Percentiles rank a stretch among this genome's conserved stretches.
These are phyloP conservation scores for Thelephora aurantiotincta DNA, from an alignment of 768 basidiomycete species.

Conservation along the genomic window DNA sequence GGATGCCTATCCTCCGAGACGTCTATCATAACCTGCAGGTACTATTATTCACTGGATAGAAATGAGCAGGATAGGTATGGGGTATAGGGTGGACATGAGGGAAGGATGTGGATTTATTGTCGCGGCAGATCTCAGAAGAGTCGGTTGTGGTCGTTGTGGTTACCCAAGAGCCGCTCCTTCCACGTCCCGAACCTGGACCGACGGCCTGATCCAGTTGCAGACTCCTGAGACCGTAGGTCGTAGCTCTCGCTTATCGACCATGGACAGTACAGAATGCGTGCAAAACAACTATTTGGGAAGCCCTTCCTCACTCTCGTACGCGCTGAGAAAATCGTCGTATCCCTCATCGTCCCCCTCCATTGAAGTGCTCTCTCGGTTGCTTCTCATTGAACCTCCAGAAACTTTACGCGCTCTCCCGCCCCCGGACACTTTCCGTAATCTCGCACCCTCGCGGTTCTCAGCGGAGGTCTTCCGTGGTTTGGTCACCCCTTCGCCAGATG, in stretches of 20 bases:
- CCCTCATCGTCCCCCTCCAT: conserved; percentile 69
- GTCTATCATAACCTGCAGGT: conserved; percentile 51
- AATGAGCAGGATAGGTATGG: not conserved
- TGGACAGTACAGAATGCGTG: not conserved
- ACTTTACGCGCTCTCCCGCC: conserved; percentile 24
- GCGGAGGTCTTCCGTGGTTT: conserved; percentile 12
- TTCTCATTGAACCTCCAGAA: conserved; percentile 12
- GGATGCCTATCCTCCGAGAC: conserved; percentile 40
- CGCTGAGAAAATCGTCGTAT: conserved; percentile 65
- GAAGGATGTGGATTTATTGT: not conserved
- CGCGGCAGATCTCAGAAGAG: too few species aligned
- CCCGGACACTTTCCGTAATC: conserved; percentile 30
- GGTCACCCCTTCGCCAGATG: conserved; percentile 17
- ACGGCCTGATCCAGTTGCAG: too few species aligned
- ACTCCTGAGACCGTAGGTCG: too few species aligned
- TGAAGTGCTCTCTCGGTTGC: conserved; percentile 44
- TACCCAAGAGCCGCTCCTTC: too few species aligned
- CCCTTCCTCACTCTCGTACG: conserved; percentile 64
- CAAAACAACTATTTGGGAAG: not conserved
- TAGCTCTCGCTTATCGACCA: too few species aligned
- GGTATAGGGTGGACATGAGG: not conserved
- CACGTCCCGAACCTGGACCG: too few species aligned
- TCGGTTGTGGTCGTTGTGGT: too few species aligned
- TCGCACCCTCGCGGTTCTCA: conserved; percentile 3
- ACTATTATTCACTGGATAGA: conserved; percentile 16